phyloP scores from a whole-genome alignment of 306 rosid genomes.

The Inga oerstediana region DNA sequence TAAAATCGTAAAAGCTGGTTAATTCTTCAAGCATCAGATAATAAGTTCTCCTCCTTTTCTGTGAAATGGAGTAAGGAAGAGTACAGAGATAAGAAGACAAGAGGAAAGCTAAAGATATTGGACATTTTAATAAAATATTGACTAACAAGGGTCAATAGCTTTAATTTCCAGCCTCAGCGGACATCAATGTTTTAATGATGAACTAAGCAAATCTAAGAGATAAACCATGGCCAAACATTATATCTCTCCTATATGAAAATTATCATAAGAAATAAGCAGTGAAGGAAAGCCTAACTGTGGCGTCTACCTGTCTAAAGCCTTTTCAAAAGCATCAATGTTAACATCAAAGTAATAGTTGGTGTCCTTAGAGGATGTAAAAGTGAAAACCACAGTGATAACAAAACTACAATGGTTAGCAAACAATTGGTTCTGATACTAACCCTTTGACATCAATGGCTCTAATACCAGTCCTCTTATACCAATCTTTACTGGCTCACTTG shows the following conservation, averaged over 20 bases:
- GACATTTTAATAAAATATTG: conserved; percentile 18
- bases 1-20: conserved; percentile 46
- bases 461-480: too few relatives aligned
- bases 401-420: conserved; percentile 32
- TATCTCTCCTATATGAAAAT: conserved; percentile 1
- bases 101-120: conserved; percentile 8
- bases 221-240: conserved; percentile 34
- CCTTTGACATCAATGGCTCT: too few relatives aligned
- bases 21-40: conserved; percentile 90
- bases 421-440: neutral
- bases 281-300: conserved; percentile 19
- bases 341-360: conserved; percentile 86
- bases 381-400: conserved; percentile 31
- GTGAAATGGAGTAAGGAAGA: conserved; percentile 13
- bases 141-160: conserved; percentile 94
- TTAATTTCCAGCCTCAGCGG: conserved; percentile 95
- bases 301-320: conserved; percentile 90
- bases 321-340: conserved; percentile 80
- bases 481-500: too few relatives aligned
- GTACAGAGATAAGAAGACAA: conserved; percentile 5
- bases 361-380: conserved; percentile 68
- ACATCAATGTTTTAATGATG: conserved; percentile 88
- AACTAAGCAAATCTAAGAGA: conserved; percentile 82
- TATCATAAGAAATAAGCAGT: conserved; percentile 6
- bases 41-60: conserved; percentile 88